Evolutionary conservation across 208 protist genomes (phyloP).

Genomic region (Leishmania mexicana): DNA sequence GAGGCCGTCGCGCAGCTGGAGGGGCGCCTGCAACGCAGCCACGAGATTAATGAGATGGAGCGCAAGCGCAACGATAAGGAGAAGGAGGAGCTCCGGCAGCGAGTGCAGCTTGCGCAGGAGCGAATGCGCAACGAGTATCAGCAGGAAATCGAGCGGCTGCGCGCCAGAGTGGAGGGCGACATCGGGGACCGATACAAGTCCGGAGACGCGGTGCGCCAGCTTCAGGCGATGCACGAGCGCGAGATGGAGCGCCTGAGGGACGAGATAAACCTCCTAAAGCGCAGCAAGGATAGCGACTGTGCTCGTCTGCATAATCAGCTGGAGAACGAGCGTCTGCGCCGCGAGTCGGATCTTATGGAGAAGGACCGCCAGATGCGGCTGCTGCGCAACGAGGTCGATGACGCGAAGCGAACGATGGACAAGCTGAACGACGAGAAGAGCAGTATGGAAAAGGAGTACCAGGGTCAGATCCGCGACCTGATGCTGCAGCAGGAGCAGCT

Average conservation of each 20-base stretch:
- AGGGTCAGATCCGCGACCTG: conserved; percentile 64
- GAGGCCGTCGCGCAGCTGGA: conserved; percentile 46
- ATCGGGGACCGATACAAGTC: conserved; percentile 41
- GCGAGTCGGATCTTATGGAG: conserved; percentile 56
- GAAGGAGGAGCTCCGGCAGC: conserved; percentile 43
- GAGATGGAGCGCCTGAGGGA: conserved; percentile 43
- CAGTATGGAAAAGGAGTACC: conserved; percentile 55
- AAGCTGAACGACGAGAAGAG: conserved; percentile 46
- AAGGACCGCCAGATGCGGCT: conserved; percentile 65
- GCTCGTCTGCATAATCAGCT: conserved; percentile 44
- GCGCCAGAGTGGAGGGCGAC: conserved; percentile 36
- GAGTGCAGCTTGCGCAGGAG: conserved; percentile 34
- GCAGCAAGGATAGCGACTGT: conserved; percentile 43
- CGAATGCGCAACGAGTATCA: conserved; percentile 39
- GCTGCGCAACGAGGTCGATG: conserved; percentile 51
- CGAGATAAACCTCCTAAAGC: conserved; percentile 45
- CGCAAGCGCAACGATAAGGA: conserved; percentile 46
- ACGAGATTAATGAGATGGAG: conserved; percentile 53
- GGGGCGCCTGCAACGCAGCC: conserved; percentile 50
- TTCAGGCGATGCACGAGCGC: conserved; percentile 51
- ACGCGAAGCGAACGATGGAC: conserved; percentile 38
- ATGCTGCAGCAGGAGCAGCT: conserved; percentile 67
- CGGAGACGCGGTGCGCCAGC: conserved; percentile 38
- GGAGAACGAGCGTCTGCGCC: conserved; percentile 45
- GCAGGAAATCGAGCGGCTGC: conserved; percentile 50